Percentiles rank a stretch among this genome's conserved stretches.
phyloP scores from a whole-genome alignment of 371 early-diverging fungal genomes.

The Mortierella sp. region DNA sequence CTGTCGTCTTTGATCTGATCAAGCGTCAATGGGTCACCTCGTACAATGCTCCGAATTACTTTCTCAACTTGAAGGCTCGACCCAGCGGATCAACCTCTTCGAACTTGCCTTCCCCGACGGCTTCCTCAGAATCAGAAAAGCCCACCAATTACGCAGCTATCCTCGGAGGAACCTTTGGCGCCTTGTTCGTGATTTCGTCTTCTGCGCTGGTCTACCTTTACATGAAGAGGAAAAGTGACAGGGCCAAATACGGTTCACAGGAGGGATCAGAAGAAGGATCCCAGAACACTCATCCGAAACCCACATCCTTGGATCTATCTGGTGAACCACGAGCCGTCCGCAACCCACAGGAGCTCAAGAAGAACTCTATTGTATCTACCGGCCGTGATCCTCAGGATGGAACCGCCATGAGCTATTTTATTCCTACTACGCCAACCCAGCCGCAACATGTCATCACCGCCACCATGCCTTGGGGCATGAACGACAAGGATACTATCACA shows the following conservation, averaged over 20 bases:
- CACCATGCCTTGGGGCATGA: too few relatives aligned
- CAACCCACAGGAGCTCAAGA: too few relatives aligned
- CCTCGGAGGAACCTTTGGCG: slow-evolving; percentile 16
- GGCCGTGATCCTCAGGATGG: too few relatives aligned
- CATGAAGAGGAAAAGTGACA: slow-evolving; percentile 11
- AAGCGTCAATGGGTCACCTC: slow-evolving; percentile 6
- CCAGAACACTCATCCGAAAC: background rate
- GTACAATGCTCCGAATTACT: slow-evolving; percentile 10
- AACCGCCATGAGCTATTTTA: too few relatives aligned
- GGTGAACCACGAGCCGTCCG: too few relatives aligned
- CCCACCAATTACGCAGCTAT: slow-evolving; percentile 8
- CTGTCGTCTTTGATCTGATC: slow-evolving; percentile 12
- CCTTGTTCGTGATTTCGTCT: background rate
- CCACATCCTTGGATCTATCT: too few relatives aligned
- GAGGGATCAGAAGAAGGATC: background rate
- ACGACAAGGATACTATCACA: too few relatives aligned
- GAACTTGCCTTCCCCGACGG: too few relatives aligned
- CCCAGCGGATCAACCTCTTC: background rate
- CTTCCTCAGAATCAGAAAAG: background rate
- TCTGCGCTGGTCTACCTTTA: slow-evolving; percentile 5
- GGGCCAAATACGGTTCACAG: background rate
- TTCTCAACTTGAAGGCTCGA: background rate
- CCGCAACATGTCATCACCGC: too few relatives aligned
- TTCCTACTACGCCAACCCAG: too few relatives aligned
- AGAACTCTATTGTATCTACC: too few relatives aligned